Conservation (phyloP, 768 basidiomycete genomes). For the Hypholoma fasciculare region DNA sequence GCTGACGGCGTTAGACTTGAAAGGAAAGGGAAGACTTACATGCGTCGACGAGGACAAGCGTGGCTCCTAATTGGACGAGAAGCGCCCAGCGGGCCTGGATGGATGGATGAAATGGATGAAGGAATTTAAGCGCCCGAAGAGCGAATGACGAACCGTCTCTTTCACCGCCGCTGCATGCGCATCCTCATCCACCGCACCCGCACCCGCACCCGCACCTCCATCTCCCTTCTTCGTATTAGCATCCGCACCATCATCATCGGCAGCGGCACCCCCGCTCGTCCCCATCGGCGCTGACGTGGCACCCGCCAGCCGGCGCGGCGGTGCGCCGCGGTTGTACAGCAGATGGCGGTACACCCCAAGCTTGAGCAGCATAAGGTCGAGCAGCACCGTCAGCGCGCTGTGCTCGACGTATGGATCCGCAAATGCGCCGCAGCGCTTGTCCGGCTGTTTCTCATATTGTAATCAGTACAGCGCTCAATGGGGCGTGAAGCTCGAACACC, state of each 20-base stretch:
- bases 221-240: not conserved
- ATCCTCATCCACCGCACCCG: not conserved
- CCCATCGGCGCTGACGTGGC: no score
- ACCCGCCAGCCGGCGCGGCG: slow-evolving; percentile 49
- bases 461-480: no score
- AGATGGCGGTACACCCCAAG: slow-evolving; percentile 80
- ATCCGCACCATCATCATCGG: no score
- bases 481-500: slow-evolving; percentile 25
- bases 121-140: no score
- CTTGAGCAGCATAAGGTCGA: slow-evolving; percentile 84
- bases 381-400: slow-evolving; percentile 66
- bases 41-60: slow-evolving; percentile 66
- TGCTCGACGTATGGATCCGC: slow-evolving; percentile 90
- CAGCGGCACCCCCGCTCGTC: no score
- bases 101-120: no score
- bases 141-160: no score
- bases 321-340: slow-evolving; percentile 75
- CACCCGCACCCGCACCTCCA: not conserved
- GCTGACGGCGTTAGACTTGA: not conserved
- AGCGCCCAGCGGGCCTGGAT: slow-evolving; percentile 49
- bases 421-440: slow-evolving; percentile 55
- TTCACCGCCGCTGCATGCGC: no score
- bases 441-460: slow-evolving; percentile 33
- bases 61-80: slow-evolving; percentile 58
- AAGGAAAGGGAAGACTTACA: slow-evolving; percentile 39